Base-by-base conservation (phyloP, 2,329 filamentous ascomycete genomes). In the Talaromyces sp. region DNA sequence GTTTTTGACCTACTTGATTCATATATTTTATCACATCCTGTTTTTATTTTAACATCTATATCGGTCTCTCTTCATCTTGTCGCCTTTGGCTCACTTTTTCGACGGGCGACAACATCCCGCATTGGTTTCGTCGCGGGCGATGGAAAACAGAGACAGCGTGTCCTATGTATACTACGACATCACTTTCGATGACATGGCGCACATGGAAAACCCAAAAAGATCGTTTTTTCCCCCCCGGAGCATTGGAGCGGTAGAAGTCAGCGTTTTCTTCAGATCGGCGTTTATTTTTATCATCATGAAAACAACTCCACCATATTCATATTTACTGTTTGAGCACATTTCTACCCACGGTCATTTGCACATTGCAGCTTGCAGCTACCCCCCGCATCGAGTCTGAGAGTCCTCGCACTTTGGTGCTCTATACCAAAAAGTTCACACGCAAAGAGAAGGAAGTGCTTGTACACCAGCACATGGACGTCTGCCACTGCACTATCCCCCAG, bases 131-230 rank as follows among this genome's bases (percentile, higher is more conserved):
- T 62, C 59, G 58, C 58, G 59, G 63, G 52, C 59, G 58, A 61
- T 64, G 58, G 59, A 59, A 61, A 63, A 42, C 33, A 35, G 60
- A 60, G 55, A 62, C 55, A 14, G n/a, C 35, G 52, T 64, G 59
- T 64, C 60, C 62, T 62, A 52, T 65, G 63, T 66, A 63, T 58
- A 63, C 54, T 66, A 64, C 63, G 55, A 60, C 54, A 63, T 66
- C 61, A 56, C 48, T 55, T 48, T 60, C 56, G 52, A 63, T 59
- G 61, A 57, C 56, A 56, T 52, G 63, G 52, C 63, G 58, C 58
- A 63, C 21, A 55, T 58, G 61, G 58, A 60, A 55, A 61, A 56
- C 23, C 60, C 58, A 63, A 65, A 61, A 65, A 57, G 57, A 64
- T 62, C 39, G 18, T 58, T 58, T 59, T 58, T n/a, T n/a, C n/a